Evolutionary conservation across 2,329 filamentous ascomycete species (phyloP).

Genomic region (Rhynchosporium secalis): DNA sequence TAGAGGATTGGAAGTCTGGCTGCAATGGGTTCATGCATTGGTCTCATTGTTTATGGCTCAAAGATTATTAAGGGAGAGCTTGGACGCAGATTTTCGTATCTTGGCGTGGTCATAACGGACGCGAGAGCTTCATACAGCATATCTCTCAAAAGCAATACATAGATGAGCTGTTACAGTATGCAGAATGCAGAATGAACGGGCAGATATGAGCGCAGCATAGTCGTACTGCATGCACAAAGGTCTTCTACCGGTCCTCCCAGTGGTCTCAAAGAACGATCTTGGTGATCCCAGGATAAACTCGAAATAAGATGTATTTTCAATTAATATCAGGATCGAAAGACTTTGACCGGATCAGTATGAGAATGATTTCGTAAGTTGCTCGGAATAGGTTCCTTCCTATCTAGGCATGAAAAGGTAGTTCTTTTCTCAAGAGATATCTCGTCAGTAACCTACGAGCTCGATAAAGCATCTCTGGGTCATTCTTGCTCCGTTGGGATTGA

Average conservation of each 20-base stretch:
- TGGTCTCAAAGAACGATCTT: neutral
- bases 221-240: slow-evolving; percentile 1
- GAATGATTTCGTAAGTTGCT: neutral
- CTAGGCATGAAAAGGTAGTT: too few relatives aligned
- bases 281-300: slow-evolving; percentile 1
- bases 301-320: neutral
- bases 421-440: too few relatives aligned
- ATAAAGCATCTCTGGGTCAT: too few relatives aligned
- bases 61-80: slow-evolving; percentile 13
- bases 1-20: slow-evolving; percentile 48
- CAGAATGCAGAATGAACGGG: neutral
- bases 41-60: slow-evolving; percentile 13
- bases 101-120: slow-evolving; percentile 13
- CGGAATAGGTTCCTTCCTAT: too few relatives aligned
- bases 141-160: slow-evolving; percentile 19
- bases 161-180: slow-evolving; percentile 14
- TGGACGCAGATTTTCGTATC: slow-evolving; percentile 15
- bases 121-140: slow-evolving; percentile 14
- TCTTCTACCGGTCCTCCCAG: neutral
- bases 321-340: neutral
- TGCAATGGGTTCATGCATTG: slow-evolving; percentile 13
- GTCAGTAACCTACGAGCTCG: too few relatives aligned
- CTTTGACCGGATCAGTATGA: too few relatives aligned
- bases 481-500: too few relatives aligned
- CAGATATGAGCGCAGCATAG: slow-evolving; percentile 9